Percentiles rank a stretch among this genome's conserved stretches.
Conservation (phyloP, 2,329 filamentous ascomycete genomes). For the Periconia digitata region DNA sequence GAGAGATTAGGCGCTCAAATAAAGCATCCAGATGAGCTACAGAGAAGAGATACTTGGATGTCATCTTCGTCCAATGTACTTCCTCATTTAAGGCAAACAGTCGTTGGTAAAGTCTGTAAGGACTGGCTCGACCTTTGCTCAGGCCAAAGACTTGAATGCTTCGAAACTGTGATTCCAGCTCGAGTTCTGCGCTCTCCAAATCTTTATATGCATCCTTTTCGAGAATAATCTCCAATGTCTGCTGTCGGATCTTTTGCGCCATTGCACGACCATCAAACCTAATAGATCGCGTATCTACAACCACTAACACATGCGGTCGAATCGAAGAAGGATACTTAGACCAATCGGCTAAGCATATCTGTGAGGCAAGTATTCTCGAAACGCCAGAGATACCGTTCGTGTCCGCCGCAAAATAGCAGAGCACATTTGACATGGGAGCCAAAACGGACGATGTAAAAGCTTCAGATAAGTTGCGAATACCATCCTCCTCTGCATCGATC, state of each 20-base stretch:
- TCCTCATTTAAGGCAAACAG: slow-evolving; percentile 4
- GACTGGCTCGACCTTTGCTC: slow-evolving; percentile 3
- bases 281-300: slow-evolving; percentile 21
- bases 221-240: neutral
- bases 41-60: slow-evolving; percentile 10
- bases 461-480: slow-evolving; percentile 14
- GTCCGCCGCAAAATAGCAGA: slow-evolving; percentile 30
- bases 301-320: slow-evolving; percentile 19
- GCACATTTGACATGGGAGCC: slow-evolving; percentile 19
- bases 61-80: neutral
- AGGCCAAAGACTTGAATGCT: slow-evolving; percentile 15
- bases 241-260: neutral
- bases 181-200: neutral
- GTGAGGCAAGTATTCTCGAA: slow-evolving; percentile 21
- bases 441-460: slow-evolving; percentile 12
- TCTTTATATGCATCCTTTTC: neutral
- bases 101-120: slow-evolving; percentile 6
- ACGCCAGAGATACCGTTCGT: slow-evolving; percentile 21
- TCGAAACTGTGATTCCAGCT: slow-evolving; percentile 8
- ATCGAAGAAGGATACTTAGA: slow-evolving; percentile 11
- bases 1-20: slow-evolving; percentile 9
- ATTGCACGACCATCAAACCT: slow-evolving; percentile 14
- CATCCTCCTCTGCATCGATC: neutral
- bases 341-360: slow-evolving; percentile 7
- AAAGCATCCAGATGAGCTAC: slow-evolving; percentile 15